phyloP scores from a whole-genome alignment of 768 basidiomycete genomes.

The Boletus insuetus region DNA sequence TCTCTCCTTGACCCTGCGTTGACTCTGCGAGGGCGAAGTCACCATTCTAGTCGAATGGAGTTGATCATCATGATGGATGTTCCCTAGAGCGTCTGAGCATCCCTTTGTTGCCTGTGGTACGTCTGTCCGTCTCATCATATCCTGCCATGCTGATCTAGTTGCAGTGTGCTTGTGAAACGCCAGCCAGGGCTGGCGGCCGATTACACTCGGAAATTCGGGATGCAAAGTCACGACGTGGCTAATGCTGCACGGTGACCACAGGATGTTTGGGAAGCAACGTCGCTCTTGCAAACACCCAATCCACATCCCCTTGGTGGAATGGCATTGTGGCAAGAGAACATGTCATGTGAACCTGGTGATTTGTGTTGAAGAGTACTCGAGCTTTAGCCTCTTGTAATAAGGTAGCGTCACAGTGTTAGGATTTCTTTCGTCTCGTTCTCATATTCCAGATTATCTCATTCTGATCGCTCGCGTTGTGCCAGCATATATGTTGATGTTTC shows the following conservation, averaged over 20 bases:
- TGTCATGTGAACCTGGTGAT: background rate
- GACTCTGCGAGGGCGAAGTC: background rate
- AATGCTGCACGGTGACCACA: background rate
- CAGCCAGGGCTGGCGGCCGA: conserved; percentile 12
- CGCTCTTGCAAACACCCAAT: background rate
- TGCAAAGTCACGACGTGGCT: background rate
- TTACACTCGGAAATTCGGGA: background rate
- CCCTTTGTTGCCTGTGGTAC: background rate
- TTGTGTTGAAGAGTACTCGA: background rate
- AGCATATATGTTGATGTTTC: no score
- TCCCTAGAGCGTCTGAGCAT: background rate
- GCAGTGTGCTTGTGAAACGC: conserved; percentile 6
- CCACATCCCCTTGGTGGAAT: no score
- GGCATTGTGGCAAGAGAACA: background rate
- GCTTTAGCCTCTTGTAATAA: no score
- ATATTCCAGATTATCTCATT: no score
- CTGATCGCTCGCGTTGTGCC: no score
- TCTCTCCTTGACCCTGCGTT: background rate
- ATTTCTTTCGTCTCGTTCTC: no score
- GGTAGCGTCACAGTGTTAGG: no score
- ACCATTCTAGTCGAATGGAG: background rate
- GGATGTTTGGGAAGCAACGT: background rate
- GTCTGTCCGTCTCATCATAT: background rate
- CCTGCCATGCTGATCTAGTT: background rate
- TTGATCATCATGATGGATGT: background rate